Conservation (phyloP, 2,329 filamentous ascomycete species). For the Diaporthe longicolla region DNA sequence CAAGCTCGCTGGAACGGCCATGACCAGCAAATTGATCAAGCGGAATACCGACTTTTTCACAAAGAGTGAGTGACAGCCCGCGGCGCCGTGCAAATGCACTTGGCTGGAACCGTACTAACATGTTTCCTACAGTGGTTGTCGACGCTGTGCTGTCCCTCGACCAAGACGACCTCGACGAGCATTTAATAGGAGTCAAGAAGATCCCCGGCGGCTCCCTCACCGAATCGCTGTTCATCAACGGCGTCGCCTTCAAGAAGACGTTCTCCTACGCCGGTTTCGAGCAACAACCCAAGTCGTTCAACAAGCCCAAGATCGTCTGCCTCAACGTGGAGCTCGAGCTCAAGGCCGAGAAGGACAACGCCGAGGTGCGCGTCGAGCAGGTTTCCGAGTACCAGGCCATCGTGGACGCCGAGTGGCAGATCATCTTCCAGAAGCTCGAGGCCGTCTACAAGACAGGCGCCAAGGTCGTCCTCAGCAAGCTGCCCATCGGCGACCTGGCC, state of each 20-base stretch:
- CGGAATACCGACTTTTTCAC: conserved; percentile 97
- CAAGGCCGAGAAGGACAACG: conserved; percentile 99
- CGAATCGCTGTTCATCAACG: conserved; percentile 96
- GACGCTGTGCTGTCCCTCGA: conserved; percentile 95
- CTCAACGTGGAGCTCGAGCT: conserved; percentile 98
- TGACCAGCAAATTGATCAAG: conserved; percentile 99
- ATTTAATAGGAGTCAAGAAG: conserved; percentile 98
- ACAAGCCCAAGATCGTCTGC: conserved; percentile 95
- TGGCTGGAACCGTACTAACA: conserved; percentile 44
- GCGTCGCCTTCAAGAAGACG: conserved; percentile 99
- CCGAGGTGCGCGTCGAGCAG: conserved; percentile 97
- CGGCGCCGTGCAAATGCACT: no score
- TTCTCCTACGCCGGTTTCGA: conserved; percentile 99
- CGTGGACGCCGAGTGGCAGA: conserved; percentile 99
- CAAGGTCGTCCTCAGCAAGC: conserved; percentile 96
- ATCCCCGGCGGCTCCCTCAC: conserved; percentile 96
- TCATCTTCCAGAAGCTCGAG: conserved; percentile 99
- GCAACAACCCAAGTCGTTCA: conserved; percentile 97
- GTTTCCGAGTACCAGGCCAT: conserved; percentile 99
- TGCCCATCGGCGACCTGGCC: conserved; percentile 96
- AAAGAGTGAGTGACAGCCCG: conserved; percentile 76
- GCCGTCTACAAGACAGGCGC: conserved; percentile 93
- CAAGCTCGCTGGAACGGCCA: conserved; percentile 94
- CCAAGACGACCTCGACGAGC: conserved; percentile 97
- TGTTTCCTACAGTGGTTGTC: conserved; percentile 82